phyloP scores from a whole-genome alignment of 2,329 filamentous ascomycete genomes.

The Apiospora sp. region DNA sequence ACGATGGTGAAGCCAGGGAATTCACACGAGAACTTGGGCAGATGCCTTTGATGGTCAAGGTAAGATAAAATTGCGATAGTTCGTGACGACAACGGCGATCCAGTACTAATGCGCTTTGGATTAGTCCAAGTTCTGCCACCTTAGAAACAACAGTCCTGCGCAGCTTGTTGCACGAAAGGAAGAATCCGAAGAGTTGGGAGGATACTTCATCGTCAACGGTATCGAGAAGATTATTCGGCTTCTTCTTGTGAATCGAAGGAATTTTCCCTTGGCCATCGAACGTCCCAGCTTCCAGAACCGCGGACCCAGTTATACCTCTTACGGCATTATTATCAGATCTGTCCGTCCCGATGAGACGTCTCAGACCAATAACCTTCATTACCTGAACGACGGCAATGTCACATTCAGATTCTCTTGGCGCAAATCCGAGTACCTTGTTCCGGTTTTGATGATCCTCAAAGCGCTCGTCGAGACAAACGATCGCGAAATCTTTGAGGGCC shows the following conservation, averaged over 20 bases:
- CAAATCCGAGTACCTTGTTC: conserved; percentile 96
- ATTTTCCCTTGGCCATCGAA: conserved; percentile 94
- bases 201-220: conserved; percentile 97
- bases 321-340: conserved; percentile 88
- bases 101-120: conserved; percentile 44
- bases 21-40: conserved; percentile 86
- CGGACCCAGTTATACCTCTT: conserved; percentile 86
- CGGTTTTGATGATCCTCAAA: conserved; percentile 96
- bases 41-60: conserved; percentile 89
- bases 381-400: conserved; percentile 93
- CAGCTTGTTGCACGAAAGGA: conserved; percentile 87
- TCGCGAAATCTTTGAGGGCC: conserved; percentile 91
- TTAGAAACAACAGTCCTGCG: conserved; percentile 84
- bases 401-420: conserved; percentile 98
- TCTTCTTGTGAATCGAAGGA: conserved; percentile 87
- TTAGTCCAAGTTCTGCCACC: conserved; percentile 86
- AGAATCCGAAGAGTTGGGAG: conserved; percentile 94
- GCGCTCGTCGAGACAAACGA: conserved; percentile 96
- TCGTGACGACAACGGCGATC: conserved; percentile 55
- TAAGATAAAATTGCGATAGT: neutral
- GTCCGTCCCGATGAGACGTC: conserved; percentile 98
- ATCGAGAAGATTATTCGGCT: conserved; percentile 97
- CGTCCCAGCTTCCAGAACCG: conserved; percentile 89
- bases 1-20: conserved; percentile 84
- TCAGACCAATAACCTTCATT: conserved; percentile 96